These are phyloP conservation scores for Dryas drummondii DNA, from an alignment of 306 rosid genomes.

Conservation along the genomic window DNA sequence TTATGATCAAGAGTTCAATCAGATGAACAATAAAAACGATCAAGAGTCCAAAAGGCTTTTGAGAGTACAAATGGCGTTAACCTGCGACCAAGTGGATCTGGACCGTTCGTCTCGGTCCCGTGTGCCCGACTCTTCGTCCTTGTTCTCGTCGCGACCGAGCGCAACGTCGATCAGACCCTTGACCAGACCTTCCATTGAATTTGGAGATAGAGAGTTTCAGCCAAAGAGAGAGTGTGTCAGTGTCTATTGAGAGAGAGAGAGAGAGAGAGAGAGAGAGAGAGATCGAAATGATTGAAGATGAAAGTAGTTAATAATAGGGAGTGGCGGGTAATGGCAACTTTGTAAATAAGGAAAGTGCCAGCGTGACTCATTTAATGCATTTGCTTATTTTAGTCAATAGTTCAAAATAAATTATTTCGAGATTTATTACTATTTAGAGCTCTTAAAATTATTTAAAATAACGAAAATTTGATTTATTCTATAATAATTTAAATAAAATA, in stretches of 20 bases:
- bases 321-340: constrained; percentile 50
- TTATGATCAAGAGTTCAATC: background rate
- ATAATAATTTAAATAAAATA: too few species aligned
- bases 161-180: constrained; percentile 58
- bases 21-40: background rate
- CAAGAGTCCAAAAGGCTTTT: background rate
- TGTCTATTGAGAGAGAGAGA: background rate
- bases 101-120: constrained; percentile 51
- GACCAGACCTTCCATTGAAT: constrained; percentile 70
- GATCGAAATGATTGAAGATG: constrained; percentile 21
- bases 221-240: background rate
- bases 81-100: constrained; percentile 81
- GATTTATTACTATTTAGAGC: too few species aligned
- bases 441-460: too few species aligned
- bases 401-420: too few species aligned
- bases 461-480: too few species aligned
- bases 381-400: too few species aligned
- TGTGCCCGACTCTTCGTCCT: constrained; percentile 26
- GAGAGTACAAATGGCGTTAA: background rate
- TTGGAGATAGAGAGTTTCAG: background rate
- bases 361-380: too few species aligned
- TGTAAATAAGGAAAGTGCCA: constrained; percentile 14
- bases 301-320: background rate
- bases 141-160: constrained; percentile 41
- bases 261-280: background rate